These are phyloP conservation scores for Trichophyton mentagrophytes DNA, from an alignment of 2,329 filamentous ascomycete genomes.

Conservation along the genomic window DNA sequence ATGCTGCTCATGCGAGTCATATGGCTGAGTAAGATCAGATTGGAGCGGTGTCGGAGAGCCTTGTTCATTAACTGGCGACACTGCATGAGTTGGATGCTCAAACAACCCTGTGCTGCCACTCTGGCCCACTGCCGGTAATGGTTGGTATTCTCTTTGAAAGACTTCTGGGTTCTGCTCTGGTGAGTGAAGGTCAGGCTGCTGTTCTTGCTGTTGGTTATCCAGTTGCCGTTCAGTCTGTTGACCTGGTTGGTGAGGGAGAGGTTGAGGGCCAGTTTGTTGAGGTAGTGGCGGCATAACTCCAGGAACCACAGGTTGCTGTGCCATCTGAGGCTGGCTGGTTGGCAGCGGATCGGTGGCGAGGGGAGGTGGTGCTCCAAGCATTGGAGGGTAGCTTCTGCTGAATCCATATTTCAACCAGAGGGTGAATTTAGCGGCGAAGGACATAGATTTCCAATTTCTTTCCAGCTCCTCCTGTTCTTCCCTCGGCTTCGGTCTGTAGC, in stretches of 20 bases:
- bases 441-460: conserved; percentile 3
- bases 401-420: conserved; percentile 3
- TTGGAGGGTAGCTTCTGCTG: neutral
- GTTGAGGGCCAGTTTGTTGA: neutral
- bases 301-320: neutral
- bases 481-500: neutral
- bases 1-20: neutral
- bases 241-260: neutral
- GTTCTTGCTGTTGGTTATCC: neutral
- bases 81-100: neutral
- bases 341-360: neutral
- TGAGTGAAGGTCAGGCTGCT: neutral
- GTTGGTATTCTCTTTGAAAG: neutral
- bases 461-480: neutral
- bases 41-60: neutral
- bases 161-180: neutral
- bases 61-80: neutral
- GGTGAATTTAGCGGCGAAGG: neutral
- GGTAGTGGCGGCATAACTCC: neutral
- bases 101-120: neutral
- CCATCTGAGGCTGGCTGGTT: neutral
- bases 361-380: neutral
- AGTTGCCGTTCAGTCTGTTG: neutral
- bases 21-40: neutral
- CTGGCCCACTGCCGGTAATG: neutral